Evolutionary conservation across 768 basidiomycete genomes (phyloP).

Genomic region (Rhizopogon roseolus): DNA sequence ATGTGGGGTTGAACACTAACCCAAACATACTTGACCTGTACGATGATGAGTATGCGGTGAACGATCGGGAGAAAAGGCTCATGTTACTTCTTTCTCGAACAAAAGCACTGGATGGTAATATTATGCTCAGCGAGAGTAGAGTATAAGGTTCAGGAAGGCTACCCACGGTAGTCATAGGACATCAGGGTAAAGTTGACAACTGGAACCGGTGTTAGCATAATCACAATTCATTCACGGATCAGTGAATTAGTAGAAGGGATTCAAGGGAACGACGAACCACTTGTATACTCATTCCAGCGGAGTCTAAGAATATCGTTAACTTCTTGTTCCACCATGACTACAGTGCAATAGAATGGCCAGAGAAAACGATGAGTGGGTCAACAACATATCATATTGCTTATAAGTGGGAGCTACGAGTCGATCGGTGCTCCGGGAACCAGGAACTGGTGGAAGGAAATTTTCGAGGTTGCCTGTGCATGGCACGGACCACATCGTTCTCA

Average conservation of each 20-base stretch:
- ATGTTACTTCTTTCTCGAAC: not conserved
- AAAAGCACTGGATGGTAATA: not conserved
- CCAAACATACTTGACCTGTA: not conserved
- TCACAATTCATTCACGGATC: not conserved
- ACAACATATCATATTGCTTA: no score
- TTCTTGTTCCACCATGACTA: not conserved
- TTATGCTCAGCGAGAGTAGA: not conserved
- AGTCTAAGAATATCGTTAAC: not conserved
- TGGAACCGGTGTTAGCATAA: not conserved
- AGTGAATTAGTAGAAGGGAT: not conserved
- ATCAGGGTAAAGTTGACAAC: not conserved
- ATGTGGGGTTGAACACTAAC: not conserved
- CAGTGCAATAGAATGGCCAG: not conserved
- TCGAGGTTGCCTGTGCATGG: no score
- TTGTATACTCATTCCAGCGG: not conserved
- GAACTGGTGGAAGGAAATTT: no score
- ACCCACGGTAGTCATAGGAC: not conserved
- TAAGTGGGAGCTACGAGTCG: not conserved
- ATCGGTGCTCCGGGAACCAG: no score
- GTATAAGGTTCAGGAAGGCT: no score
- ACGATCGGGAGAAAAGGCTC: not conserved
- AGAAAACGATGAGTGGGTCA: no score
- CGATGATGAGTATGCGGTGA: not conserved
- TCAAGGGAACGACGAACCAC: no score
- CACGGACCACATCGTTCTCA: no score